Percentiles rank a stretch among this genome's conserved stretches.
Conservation (phyloP, 2,329 filamentous ascomycete genomes). For the Phialocephala subalpina region DNA sequence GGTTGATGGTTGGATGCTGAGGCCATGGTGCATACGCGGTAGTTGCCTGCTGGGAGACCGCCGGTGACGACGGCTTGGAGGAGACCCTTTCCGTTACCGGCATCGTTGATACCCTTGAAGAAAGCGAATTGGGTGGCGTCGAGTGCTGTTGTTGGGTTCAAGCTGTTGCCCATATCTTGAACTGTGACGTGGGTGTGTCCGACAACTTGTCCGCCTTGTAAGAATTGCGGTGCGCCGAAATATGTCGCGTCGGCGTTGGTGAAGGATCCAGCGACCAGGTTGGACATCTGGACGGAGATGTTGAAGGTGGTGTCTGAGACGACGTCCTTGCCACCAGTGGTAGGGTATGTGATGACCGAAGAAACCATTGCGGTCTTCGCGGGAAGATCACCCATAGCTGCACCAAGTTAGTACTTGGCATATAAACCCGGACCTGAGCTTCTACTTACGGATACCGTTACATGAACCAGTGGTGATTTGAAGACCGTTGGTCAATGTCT, state of each 20-base stretch:
- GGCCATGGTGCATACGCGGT: constrained; percentile 54
- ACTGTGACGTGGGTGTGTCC: constrained; percentile 52
- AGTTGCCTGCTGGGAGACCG: constrained; percentile 52
- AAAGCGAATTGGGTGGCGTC: constrained; percentile 47
- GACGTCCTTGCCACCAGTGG: constrained; percentile 33
- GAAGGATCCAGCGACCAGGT: constrained; percentile 48
- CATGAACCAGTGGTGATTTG: constrained; percentile 67
- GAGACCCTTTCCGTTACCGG: constrained; percentile 49
- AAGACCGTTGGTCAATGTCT: constrained; percentile 65
- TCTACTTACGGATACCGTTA: constrained; percentile 53
- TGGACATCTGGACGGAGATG: constrained; percentile 46
- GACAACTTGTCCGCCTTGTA: constrained; percentile 45
- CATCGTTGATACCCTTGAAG: constrained; percentile 53
- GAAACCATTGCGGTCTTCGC: constrained; percentile 45
- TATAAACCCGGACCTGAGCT: too few relatives aligned
- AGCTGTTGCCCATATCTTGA: constrained; percentile 46
- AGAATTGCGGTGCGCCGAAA: constrained; percentile 49
- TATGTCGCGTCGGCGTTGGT: constrained; percentile 50
- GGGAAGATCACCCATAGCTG: constrained; percentile 47
- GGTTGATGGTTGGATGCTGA: constrained; percentile 53
- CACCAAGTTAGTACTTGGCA: constrained; percentile 10
- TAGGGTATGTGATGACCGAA: constrained; percentile 41
- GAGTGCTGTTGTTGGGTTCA: constrained; percentile 43
- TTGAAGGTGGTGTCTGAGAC: constrained; percentile 42
- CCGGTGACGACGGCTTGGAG: constrained; percentile 48